A percentile compares a stretch with the other conserved stretches of the same genome.
These are phyloP conservation scores for Recurvomyces mirabilis DNA, from an alignment of 495 filamentous ascomycete genomes.

Conservation along the genomic window DNA sequence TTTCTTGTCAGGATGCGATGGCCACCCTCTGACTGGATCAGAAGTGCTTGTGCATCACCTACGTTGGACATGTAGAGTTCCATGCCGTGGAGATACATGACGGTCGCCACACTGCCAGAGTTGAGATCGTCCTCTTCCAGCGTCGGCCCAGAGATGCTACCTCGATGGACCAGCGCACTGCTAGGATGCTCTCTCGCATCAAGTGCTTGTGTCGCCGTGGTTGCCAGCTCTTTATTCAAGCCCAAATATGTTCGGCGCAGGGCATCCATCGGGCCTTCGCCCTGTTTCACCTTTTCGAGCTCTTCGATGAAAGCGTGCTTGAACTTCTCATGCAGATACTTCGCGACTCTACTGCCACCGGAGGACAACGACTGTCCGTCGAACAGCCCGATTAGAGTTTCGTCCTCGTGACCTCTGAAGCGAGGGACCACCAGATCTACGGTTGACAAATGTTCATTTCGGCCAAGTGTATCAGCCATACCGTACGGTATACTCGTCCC, in stretches of 20 bases:
- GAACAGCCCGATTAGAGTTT: constrained; percentile 86
- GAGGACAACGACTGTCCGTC: constrained; percentile 78
- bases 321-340: constrained; percentile 92
- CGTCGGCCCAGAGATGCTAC: constrained; percentile 55
- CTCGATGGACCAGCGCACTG: constrained; percentile 49
- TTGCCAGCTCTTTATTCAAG: constrained; percentile 88
- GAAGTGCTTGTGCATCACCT: constrained; percentile 85
- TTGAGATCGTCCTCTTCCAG: constrained; percentile 78
- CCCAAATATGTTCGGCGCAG: constrained; percentile 75
- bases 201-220: constrained; percentile 67
- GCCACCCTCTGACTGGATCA: constrained; percentile 77
- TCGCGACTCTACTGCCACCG: constrained; percentile 88
- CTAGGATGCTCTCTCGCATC: constrained; percentile 51
- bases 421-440: constrained; percentile 93
- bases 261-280: constrained; percentile 70
- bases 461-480: constrained; percentile 94
- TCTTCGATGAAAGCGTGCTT: constrained; percentile 72
- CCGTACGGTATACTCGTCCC: constrained; percentile 74
- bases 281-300: constrained; percentile 50
- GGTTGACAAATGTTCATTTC: constrained; percentile 89
- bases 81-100: constrained; percentile 76
- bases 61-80: constrained; percentile 92
- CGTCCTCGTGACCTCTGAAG: constrained; percentile 80
- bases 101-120: constrained; percentile 83
- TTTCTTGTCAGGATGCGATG: constrained; percentile 72